phyloP scores from a whole-genome alignment of 2,329 filamentous ascomycete species.

The Cladophialophora psammophila region DNA sequence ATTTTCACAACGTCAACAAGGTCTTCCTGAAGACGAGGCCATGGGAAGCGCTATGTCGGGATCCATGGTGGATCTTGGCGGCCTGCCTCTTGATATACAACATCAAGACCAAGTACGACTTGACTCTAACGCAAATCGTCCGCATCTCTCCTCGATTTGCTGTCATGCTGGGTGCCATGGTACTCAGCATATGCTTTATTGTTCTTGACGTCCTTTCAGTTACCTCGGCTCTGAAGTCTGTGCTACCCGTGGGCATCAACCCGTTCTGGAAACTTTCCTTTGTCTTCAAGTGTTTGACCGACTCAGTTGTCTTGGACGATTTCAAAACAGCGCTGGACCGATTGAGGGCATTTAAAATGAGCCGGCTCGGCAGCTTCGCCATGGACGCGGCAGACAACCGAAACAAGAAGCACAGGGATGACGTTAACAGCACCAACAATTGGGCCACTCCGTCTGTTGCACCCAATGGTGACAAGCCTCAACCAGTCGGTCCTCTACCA shows the following conservation, averaged over 20 bases:
- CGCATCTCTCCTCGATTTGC: constrained; percentile 69
- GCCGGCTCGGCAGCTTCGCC: constrained; percentile 41
- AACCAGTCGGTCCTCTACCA: constrained; percentile 28
- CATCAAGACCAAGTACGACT: constrained; percentile 65
- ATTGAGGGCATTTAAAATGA: constrained; percentile 42
- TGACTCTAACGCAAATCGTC: constrained; percentile 64
- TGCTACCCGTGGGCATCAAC: constrained; percentile 64
- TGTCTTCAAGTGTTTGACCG: constrained; percentile 67
- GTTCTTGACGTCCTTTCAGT: constrained; percentile 68
- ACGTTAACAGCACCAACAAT: constrained; percentile 32
- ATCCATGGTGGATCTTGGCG: constrained; percentile 69
- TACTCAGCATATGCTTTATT: constrained; percentile 67
- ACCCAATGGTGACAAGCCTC: constrained; percentile 25
- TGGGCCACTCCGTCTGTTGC: constrained; percentile 36
- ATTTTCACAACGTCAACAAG: constrained; percentile 59
- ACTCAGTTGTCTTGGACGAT: constrained; percentile 67
- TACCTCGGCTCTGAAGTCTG: constrained; percentile 55
- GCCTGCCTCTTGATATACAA: constrained; percentile 63
- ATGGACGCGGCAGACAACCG: constrained; percentile 34
- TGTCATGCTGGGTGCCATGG: constrained; percentile 67
- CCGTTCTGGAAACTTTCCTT: constrained; percentile 69
- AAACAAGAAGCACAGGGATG: constrained; percentile 36
- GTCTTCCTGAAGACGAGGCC: constrained; percentile 61
- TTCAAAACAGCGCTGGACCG: constrained; percentile 62
- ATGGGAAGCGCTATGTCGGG: constrained; percentile 63